Evolutionary conservation across 2,329 filamentous ascomycete species (phyloP).

Genomic region (Talaromyces sp.): DNA sequence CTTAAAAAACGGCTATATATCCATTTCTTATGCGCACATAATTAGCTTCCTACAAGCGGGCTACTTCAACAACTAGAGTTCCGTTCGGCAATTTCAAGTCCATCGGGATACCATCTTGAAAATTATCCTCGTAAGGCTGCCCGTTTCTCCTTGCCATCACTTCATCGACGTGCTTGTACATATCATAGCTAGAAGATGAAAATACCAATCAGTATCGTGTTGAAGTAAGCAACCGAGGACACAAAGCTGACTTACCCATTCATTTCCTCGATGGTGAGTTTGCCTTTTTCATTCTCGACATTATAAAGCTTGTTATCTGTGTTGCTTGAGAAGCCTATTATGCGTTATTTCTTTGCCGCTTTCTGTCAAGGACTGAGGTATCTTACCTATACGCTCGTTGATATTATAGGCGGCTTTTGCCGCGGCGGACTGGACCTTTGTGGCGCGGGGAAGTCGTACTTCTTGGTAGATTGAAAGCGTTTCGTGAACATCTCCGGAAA

Average conservation of each 20-base stretch:
- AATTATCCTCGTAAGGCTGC: neutral
- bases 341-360: neutral
- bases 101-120: neutral
- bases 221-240: neutral
- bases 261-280: slow-evolving; percentile 65
- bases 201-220: neutral
- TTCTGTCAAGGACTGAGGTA: neutral
- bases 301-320: slow-evolving; percentile 53
- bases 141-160: slow-evolving; percentile 28
- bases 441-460: slow-evolving; percentile 51
- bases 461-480: slow-evolving; percentile 47
- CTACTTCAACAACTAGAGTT: neutral
- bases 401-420: slow-evolving; percentile 57
- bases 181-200: slow-evolving; percentile 45
- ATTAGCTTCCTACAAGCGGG: neutral
- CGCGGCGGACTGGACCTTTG: slow-evolving; percentile 52
- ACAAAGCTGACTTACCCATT: slow-evolving; percentile 47
- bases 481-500: slow-evolving; percentile 44
- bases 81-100: neutral
- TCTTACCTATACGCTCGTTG: slow-evolving; percentile 54
- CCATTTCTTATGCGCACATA: neutral
- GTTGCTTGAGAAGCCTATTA: slow-evolving; percentile 51
- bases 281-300: slow-evolving; percentile 55
- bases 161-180: slow-evolving; percentile 53
- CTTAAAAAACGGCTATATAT: too few relatives aligned